These are phyloP conservation scores for Brassica balearica DNA, from an alignment of 441 rosid species.

Conservation along the genomic window DNA sequence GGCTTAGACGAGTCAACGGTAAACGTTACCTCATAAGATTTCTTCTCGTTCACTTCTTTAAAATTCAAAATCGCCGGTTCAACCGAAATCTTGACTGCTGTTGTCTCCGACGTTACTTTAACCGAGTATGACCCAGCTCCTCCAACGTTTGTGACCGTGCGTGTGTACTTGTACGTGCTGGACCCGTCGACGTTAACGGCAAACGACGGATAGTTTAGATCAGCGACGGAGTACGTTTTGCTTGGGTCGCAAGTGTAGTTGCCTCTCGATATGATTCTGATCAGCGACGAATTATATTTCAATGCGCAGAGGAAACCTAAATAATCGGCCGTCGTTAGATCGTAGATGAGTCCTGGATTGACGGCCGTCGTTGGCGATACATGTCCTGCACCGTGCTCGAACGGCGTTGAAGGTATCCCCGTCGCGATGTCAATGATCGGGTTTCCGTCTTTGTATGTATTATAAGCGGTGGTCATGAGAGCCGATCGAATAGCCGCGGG, in stretches of 20 bases:
- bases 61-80: slow-evolving; percentile 68
- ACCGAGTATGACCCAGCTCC: slow-evolving; percentile 67
- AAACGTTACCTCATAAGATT: slow-evolving; percentile 69
- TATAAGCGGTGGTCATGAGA: neutral
- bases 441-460: neutral
- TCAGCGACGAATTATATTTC: neutral
- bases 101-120: slow-evolving; percentile 43
- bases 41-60: slow-evolving; percentile 58
- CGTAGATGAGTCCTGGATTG: neutral
- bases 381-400: neutral
- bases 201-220: neutral
- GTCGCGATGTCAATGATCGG: neutral
- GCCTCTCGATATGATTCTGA: neutral
- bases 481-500: neutral
- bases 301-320: neutral
- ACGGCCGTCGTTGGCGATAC: neutral
- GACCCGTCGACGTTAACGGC: neutral
- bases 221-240: neutral
- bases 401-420: neutral
- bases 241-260: neutral
- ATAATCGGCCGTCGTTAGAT: neutral
- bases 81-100: slow-evolving; percentile 57
- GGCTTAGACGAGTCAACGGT: slow-evolving; percentile 53
- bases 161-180: neutral
- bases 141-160: slow-evolving; percentile 45